phyloP scores from a whole-genome alignment of 225 moss, liverwort and hornwort species.

The Bryoerythrophyllum caledonicum region DNA sequence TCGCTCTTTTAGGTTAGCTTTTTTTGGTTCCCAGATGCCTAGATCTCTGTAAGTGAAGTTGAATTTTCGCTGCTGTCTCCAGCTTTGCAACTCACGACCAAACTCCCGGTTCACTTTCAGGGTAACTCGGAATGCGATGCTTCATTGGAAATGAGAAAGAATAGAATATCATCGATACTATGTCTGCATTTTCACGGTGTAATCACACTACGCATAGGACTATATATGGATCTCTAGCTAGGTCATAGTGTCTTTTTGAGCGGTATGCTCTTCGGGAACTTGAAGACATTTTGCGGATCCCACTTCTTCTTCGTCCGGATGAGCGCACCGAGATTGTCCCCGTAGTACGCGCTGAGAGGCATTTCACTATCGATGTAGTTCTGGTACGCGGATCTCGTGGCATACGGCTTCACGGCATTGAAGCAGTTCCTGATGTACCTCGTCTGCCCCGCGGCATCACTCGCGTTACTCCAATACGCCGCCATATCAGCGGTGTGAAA shows the following conservation, averaged over 20 bases:
- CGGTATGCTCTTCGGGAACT: constrained; percentile 73
- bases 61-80: too few relatives aligned
- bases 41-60: background rate
- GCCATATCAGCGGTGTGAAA: constrained; percentile 73
- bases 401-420: constrained; percentile 45
- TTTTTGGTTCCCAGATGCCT: background rate
- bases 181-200: too few relatives aligned
- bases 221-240: too few relatives aligned
- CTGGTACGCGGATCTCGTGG: constrained; percentile 53
- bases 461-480: constrained; percentile 45
- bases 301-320: constrained; percentile 58
- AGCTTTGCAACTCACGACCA: too few relatives aligned
- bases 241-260: background rate
- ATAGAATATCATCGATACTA: too few relatives aligned
- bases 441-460: constrained; percentile 9
- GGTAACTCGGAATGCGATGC: too few relatives aligned
- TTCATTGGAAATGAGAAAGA: too few relatives aligned
- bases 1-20: background rate
- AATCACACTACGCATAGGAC: too few relatives aligned
- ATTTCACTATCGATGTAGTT: constrained; percentile 78
- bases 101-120: too few relatives aligned
- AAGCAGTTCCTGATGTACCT: constrained; percentile 45
- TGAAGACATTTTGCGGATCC: constrained; percentile 70
- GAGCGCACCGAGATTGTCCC: constrained; percentile 45
- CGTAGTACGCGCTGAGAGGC: constrained; percentile 61